Evolutionary conservation across 2,329 filamentous ascomycete species (phyloP).

Genomic region (Fusarium sp.): DNA sequence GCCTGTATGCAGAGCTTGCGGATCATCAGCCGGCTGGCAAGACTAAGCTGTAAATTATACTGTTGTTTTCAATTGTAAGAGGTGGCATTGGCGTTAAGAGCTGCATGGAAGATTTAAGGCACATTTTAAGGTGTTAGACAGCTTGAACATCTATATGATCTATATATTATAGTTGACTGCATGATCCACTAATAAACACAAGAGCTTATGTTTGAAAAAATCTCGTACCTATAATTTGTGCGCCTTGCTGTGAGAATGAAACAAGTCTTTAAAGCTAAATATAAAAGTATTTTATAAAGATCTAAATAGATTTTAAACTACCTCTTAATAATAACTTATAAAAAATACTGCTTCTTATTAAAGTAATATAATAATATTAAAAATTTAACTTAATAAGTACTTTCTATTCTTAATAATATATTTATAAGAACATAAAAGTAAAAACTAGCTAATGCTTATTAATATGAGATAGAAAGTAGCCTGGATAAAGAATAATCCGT

Average conservation of each 20-base stretch:
- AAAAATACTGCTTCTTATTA: too few species aligned
- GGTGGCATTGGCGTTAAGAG: conserved; percentile 15
- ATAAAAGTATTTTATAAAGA: too few species aligned
- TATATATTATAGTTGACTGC: conserved; percentile 13
- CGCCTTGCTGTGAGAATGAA: too few species aligned
- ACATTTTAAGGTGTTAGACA: conserved; percentile 15
- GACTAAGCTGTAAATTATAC: conserved; percentile 40
- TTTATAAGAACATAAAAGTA: too few species aligned
- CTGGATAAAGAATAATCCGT: conserved; percentile 24
- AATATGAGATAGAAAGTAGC: neutral
- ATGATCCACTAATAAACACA: neutral
- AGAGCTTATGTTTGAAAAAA: neutral
- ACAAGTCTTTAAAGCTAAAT: too few species aligned
- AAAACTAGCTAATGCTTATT: neutral
- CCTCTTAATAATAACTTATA: too few species aligned
- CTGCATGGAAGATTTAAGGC: conserved; percentile 2
- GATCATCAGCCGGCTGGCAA: conserved; percentile 26
- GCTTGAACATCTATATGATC: conserved; percentile 23
- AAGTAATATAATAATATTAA: neutral
- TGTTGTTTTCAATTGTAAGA: neutral
- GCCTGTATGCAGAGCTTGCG: conserved; percentile 64
- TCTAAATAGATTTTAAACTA: too few species aligned
- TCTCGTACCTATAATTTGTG: too few species aligned
- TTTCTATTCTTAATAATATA: too few species aligned
- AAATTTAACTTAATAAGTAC: too few species aligned